Conservation (phyloP, 2,329 filamentous ascomycete species). For the Sporothrix inflata region DNA sequence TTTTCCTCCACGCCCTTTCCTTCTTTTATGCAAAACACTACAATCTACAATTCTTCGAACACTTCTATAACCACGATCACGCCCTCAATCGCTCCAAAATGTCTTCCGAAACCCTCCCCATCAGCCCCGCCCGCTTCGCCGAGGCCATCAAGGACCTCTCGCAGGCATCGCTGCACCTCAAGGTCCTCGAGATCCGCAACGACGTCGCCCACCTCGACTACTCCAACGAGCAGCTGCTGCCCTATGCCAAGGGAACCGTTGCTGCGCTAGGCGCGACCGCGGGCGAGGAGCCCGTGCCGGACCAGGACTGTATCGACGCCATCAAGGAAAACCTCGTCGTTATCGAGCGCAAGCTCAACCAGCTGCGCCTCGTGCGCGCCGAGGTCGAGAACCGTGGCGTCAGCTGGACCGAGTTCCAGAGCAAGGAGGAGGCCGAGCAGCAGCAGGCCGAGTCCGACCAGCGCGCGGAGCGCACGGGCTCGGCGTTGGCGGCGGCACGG, state of each 20-base stretch:
- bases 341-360: conserved; percentile 67
- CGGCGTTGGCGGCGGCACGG: conserved; percentile 13
- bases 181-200: conserved; percentile 76
- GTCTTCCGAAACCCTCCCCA: conserved; percentile 66
- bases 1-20: not conserved
- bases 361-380: conserved; percentile 63
- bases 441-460: conserved; percentile 27
- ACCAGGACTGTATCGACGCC: conserved; percentile 73
- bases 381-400: conserved; percentile 66
- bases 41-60: not conserved
- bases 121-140: conserved; percentile 65
- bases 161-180: conserved; percentile 68
- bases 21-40: too few relatives aligned
- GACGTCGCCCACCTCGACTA: conserved; percentile 72
- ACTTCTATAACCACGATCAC: not conserved
- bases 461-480: conserved; percentile 21
- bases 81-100: conserved; percentile 44
- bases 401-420: conserved; percentile 61
- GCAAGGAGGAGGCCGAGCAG: conserved; percentile 45
- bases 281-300: conserved; percentile 47
- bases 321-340: conserved; percentile 72
- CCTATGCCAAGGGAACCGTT: conserved; percentile 61
- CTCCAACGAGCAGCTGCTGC: conserved; percentile 72
- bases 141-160: conserved; percentile 69
- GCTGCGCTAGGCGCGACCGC: conserved; percentile 39